Evolutionary conservation across 2,329 filamentous ascomycete species (phyloP).

Genomic region (Xylaria multiplex): DNA sequence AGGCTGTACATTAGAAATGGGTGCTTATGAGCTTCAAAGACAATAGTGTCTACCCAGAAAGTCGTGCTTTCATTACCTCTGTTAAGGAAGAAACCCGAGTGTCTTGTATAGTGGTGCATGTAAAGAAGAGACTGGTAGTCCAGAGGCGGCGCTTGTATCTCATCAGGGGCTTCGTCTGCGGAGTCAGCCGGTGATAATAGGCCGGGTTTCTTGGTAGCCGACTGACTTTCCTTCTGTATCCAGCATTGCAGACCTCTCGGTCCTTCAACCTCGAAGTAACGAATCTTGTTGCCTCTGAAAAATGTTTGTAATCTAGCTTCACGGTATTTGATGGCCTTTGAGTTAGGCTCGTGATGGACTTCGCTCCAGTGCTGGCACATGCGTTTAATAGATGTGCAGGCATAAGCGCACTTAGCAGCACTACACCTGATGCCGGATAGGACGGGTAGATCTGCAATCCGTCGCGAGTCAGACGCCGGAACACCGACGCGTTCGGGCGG

Average conservation of each 20-base stretch:
- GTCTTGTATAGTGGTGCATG: conserved; percentile 32
- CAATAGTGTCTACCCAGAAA: conserved; percentile 27
- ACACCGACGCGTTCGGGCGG: conserved; percentile 20
- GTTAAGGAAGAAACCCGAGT: conserved; percentile 22
- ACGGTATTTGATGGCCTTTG: conserved; percentile 29
- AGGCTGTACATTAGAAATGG: conserved; percentile 31
- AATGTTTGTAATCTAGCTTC: conserved; percentile 32
- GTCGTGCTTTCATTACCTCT: conserved; percentile 26
- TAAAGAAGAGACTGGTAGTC: conserved; percentile 29
- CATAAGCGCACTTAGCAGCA: conserved; percentile 22
- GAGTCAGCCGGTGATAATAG: not conserved
- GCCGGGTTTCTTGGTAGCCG: not conserved
- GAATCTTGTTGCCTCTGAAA: conserved; percentile 34
- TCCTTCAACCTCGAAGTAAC: conserved; percentile 33
- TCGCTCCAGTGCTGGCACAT: conserved; percentile 35
- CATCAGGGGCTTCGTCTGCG: not conserved
- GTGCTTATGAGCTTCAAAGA: conserved; percentile 27
- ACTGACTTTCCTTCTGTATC: conserved; percentile 16
- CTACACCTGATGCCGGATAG: conserved; percentile 26
- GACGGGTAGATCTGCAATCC: conserved; percentile 20
- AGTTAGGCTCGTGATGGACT: conserved; percentile 26
- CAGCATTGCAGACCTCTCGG: conserved; percentile 20
- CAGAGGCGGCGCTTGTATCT: conserved; percentile 21
- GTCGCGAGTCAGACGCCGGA: conserved; percentile 19
- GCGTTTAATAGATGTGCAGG: conserved; percentile 30